These are phyloP conservation scores for Triticum urartu DNA, from an alignment of 176 grass and related monocot genomes.

Conservation along the genomic window DNA sequence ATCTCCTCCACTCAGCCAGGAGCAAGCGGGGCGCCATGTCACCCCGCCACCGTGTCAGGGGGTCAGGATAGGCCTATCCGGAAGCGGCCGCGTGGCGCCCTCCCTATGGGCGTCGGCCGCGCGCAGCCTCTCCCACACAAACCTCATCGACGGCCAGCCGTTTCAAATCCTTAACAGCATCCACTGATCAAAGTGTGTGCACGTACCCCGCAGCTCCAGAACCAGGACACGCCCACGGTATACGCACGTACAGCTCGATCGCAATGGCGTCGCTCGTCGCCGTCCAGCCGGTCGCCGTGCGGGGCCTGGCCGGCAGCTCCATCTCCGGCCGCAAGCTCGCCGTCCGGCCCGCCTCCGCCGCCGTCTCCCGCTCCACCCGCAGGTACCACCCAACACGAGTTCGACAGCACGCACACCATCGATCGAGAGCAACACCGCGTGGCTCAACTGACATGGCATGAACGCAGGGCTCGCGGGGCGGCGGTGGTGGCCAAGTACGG, in stretches of 20 bases:
- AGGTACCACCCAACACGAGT: slow-evolving; percentile 16
- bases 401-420: too few species aligned
- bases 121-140: neutral
- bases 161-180: slow-evolving; percentile 43
- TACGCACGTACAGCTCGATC: neutral
- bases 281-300: slow-evolving; percentile 68
- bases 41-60: neutral
- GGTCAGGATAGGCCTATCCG: slow-evolving; percentile 76
- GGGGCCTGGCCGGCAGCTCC: slow-evolving; percentile 84
- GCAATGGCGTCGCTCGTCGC: slow-evolving; percentile 85
- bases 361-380: slow-evolving; percentile 41
- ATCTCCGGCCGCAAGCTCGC: slow-evolving; percentile 68
- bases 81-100: slow-evolving; percentile 42
- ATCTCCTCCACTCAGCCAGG: neutral
- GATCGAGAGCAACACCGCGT: too few species aligned
- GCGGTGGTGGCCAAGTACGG: slow-evolving; percentile 92
- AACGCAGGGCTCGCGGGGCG: slow-evolving; percentile 36
- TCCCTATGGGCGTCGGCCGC: slow-evolving; percentile 34
- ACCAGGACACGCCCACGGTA: neutral
- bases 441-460: too few species aligned
- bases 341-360: slow-evolving; percentile 47
- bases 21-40: neutral
- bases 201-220: neutral
- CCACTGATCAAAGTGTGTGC: slow-evolving; percentile 26
- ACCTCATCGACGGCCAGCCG: slow-evolving; percentile 15